Evolutionary conservation across 805 yeast species (phyloP).

Genomic region (Candida quercuum): DNA sequence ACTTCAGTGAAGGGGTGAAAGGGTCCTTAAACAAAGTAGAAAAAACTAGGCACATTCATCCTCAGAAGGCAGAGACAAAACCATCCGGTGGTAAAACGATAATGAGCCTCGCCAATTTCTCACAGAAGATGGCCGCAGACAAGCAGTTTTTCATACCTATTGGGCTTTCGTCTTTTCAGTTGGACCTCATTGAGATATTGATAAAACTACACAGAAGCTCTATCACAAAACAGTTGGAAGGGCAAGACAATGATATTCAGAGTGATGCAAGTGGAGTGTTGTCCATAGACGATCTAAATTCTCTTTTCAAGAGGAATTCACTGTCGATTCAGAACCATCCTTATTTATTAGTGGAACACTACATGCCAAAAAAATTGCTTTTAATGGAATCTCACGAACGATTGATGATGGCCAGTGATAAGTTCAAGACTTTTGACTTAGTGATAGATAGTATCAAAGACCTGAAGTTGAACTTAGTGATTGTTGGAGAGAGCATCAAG

Average conservation of each 20-base stretch:
- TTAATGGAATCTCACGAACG: constrained; percentile 60
- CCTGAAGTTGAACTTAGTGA: constrained; percentile 27
- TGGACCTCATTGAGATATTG: constrained; percentile 37
- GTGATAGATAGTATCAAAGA: constrained; percentile 25
- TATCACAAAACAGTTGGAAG: constrained; percentile 18
- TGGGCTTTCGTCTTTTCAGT: constrained; percentile 38
- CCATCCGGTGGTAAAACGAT: too few relatives aligned
- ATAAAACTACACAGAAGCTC: constrained; percentile 36
- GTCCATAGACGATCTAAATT: constrained; percentile 32
- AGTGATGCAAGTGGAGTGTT: too few relatives aligned
- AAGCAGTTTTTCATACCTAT: constrained; percentile 36
- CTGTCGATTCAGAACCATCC: constrained; percentile 59
- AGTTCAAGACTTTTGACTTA: constrained; percentile 49
- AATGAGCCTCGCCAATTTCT: too few relatives aligned
- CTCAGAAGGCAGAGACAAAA: too few relatives aligned
- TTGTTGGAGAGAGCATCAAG: constrained; percentile 57
- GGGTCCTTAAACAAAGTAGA: too few relatives aligned
- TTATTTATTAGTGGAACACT: constrained; percentile 68
- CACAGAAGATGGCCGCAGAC: too few relatives aligned
- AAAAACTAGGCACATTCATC: too few relatives aligned
- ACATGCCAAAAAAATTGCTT: constrained; percentile 63
- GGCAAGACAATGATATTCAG: too few relatives aligned
- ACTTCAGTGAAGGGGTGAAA: too few relatives aligned
- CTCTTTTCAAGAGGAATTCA: constrained; percentile 40
- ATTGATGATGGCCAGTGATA: constrained; percentile 50